Evolutionary conservation across 2,329 filamentous ascomycete species (phyloP), one percentile per base, ranked within the genome.

Genomic region (Alternaria sp.): DNA sequence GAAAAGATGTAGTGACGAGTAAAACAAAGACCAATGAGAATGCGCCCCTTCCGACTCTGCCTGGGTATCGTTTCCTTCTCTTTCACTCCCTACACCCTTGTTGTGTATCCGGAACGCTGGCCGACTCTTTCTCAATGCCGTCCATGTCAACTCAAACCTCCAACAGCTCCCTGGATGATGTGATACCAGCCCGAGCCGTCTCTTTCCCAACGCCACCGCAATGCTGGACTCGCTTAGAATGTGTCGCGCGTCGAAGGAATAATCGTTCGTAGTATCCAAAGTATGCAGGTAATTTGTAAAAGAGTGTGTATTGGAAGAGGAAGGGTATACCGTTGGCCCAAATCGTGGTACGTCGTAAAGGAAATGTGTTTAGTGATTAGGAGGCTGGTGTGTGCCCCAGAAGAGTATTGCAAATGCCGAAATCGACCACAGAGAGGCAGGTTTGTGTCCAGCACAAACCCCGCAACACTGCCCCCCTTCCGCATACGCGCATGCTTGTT

Each of bases 391-490:
- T 65, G 59, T 44, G 13, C 43, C 57, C 51, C 60, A 45, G 69
- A 70, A 64, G 59, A 66, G 57, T 58, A 58, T 64, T 21, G 60
- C 60, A 54, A 50, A 59, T 62, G 49, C 56, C 25, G 45, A 45
- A 46, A 50, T 46, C 26, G 23, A 49, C 25, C 56, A 10, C 61
- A 36, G 28, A 17, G 49, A 44, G 30, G 54, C 19, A 54, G 36
- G 54, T 66, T 69, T 68, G 72, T 76, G 74, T 68, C 76, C 75
- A 78, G 76, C 76, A 77, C 75, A 72, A 73, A 62, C 67, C 62
- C 64, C 45, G 49, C 59, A 63, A 62, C 46, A 47, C 45, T 45
- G 47, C 19, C 45, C 56, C 36, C 19, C 46, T 54, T 55, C 52
- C 54, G 58, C 59, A 36, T 47, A 26, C 45, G 26, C 58, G 46